These are phyloP conservation scores for Pleurotus tuoliensis DNA, from an alignment of 768 basidiomycete species.

Conservation along the genomic window DNA sequence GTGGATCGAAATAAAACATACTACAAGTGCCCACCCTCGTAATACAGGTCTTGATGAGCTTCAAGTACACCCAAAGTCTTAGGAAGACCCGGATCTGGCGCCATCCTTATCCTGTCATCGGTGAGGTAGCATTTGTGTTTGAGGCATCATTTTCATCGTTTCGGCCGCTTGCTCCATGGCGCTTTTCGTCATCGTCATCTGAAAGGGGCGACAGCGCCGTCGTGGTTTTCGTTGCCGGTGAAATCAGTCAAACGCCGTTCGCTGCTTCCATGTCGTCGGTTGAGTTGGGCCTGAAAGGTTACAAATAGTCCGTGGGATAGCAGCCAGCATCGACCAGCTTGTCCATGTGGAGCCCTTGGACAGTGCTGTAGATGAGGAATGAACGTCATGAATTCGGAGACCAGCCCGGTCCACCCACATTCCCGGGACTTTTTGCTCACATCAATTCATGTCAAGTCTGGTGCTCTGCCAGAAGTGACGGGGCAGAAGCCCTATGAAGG, in stretches of 20 bases:
- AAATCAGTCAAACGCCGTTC: neutral
- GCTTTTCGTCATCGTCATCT: neutral
- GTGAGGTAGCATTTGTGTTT: neutral
- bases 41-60: neutral
- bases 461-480: neutral
- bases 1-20: neutral
- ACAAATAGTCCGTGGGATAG: neutral
- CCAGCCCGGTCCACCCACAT: neutral
- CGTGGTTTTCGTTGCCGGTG: neutral
- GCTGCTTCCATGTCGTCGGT: neutral
- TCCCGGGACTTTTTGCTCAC: neutral
- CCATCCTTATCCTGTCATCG: neutral
- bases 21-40: neutral
- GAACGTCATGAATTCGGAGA: neutral
- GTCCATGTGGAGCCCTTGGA: neutral
- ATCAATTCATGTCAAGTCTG: constrained; percentile 3
- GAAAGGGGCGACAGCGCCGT: neutral
- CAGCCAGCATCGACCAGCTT: neutral
- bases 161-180: neutral
- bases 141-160: neutral
- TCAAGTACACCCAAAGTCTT: neutral
- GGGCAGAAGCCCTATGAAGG: neutral
- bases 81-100: neutral
- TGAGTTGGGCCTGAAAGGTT: neutral
- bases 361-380: neutral